Conservation (phyloP, 169 alveolate species). For the Cyclospora cayetanensis region DNA sequence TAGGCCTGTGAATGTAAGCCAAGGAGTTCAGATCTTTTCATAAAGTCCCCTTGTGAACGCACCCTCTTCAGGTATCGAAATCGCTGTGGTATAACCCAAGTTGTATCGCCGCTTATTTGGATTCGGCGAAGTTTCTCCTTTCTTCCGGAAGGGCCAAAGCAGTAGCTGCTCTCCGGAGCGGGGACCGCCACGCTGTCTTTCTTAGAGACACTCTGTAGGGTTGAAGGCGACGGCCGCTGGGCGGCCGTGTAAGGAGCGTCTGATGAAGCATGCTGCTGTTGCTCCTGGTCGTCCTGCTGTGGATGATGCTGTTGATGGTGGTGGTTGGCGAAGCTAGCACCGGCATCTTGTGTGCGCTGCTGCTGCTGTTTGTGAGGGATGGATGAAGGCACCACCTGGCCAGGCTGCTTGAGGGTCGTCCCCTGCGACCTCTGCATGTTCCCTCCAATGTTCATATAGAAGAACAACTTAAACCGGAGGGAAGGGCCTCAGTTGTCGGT, state of each 20-base stretch:
- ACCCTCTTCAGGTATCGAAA: not conserved
- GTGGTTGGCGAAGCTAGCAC: not conserved
- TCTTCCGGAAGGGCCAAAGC: not conserved
- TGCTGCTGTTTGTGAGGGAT: not conserved
- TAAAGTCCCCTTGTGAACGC: too few relatives aligned
- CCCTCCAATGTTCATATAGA: not conserved
- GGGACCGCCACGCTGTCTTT: not conserved
- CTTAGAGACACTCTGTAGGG: not conserved
- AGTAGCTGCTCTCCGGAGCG: constrained; percentile 3
- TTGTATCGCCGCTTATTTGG: not conserved
- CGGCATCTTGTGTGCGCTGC: not conserved
- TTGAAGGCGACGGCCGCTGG: not conserved
- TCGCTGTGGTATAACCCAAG: constrained; percentile 8
- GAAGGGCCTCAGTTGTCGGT: not conserved
- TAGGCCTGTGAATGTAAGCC: too few relatives aligned
- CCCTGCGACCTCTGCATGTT: constrained; percentile 17
- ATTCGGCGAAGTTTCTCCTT: not conserved
- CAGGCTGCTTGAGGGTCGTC: not conserved
- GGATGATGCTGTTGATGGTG: not conserved
- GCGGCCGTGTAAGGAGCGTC: not conserved
- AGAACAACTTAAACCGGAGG: not conserved
- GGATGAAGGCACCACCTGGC: not conserved
- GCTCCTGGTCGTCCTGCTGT: too few relatives aligned
- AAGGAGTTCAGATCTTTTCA: too few relatives aligned
- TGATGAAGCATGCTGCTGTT: too few relatives aligned